Evolutionary conservation across 2,329 filamentous ascomycete genomes (phyloP), one percentile per base, ranked within the genome.

Genomic region (Eutypa lata): DNA sequence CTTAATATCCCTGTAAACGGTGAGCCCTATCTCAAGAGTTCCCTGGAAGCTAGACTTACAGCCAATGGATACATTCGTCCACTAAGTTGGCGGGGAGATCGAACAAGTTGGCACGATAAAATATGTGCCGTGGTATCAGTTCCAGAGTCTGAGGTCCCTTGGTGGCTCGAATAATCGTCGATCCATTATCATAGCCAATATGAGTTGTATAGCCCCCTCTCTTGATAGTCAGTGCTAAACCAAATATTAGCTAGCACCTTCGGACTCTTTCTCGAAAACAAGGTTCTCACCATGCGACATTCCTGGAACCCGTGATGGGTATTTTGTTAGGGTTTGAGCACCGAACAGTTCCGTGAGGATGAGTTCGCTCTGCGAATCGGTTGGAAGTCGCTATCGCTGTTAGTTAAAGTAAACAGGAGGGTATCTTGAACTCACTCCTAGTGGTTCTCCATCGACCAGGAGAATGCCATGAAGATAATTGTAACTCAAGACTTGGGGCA

Each of bases 51-150:
- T 10, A n/a, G 0, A 83, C 35, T 50, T 85, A 70, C 3, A 87
- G 68, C 83, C 84, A 88, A 55, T 89, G 84, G 0, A 79, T 70
- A 48, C 80, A 86, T 7, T 75, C 67, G 0, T 78, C 64, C 0
- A 84, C 55, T 0, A 89, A 68, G 0, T 71, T 62, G 0, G 57
- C 57, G 0, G 85, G 86, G 0, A 87, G 65, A 56, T 85, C 82
- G 35, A 67, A 73, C 2, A 19, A 55, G 1, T 46, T 16, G 0
- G 28, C 19, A 1, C 57, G 54, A 2, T 54, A 51, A 45, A 78
- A 75, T 0, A 66, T 21, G 0, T 61, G 22, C 1, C 63, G 55
- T 0, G 71, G 71, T 3, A 78, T 59, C 6, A 70, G 61, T 47
- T 76, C 68, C 0, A 72, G 59, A 0, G 72, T 19, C 1, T 51